phyloP scores from a whole-genome alignment of 2,329 filamentous ascomycete genomes.

The Pseudopyrenochaeta lycopersici region DNA sequence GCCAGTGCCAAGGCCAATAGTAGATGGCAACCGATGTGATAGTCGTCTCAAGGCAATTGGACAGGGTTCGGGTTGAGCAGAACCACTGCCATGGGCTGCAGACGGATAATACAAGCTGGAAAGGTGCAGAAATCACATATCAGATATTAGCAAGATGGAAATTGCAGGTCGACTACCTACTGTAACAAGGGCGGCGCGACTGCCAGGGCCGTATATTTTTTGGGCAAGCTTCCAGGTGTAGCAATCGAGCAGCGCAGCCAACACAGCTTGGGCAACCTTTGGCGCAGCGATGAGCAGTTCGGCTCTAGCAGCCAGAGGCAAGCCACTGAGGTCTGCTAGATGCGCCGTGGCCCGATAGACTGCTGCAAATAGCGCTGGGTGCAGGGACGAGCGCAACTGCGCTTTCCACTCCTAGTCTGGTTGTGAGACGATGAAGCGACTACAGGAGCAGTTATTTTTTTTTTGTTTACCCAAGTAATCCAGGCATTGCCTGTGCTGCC shows the following conservation, averaged over 20 bases:
- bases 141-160: constrained; percentile 23
- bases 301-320: constrained; percentile 67
- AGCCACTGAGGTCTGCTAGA: constrained; percentile 63
- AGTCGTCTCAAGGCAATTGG: constrained; percentile 92
- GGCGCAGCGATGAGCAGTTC: constrained; percentile 76
- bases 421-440: constrained; percentile 38
- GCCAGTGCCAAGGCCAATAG: constrained; percentile 85
- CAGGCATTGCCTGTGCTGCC: constrained; percentile 80
- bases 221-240: constrained; percentile 86
- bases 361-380: constrained; percentile 84
- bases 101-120: constrained; percentile 73
- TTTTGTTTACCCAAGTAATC: constrained; percentile 85
- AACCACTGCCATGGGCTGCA: constrained; percentile 96
- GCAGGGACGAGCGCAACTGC: constrained; percentile 86
- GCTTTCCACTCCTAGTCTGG: constrained; percentile 84
- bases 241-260: constrained; percentile 82
- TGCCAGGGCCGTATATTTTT: constrained; percentile 73
- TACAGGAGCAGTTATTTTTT: constrained; percentile 7
- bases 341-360: constrained; percentile 72
- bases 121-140: constrained; percentile 28
- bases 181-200: constrained; percentile 71
- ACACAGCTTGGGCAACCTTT: constrained; percentile 76
- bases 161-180: constrained; percentile 61
- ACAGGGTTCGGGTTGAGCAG: constrained; percentile 90
- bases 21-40: constrained; percentile 81